A percentile compares a stretch with the other conserved stretches of the same genome.
phyloP scores from a whole-genome alignment of 2,329 filamentous ascomycete genomes.

The Ophiostoma himal-ulmi region DNA sequence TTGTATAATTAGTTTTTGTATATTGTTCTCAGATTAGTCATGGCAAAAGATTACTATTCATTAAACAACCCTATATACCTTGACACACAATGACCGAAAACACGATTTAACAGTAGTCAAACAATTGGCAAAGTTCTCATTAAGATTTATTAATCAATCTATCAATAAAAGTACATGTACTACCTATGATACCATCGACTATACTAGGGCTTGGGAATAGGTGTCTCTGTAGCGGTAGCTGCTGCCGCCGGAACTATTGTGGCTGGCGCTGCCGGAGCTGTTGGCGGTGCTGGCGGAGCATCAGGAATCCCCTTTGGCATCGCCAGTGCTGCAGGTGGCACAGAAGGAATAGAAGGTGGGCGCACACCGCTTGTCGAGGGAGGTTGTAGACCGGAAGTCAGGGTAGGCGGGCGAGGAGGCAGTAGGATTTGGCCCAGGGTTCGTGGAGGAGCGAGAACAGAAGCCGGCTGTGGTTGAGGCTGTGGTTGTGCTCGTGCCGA shows the following conservation, averaged over 20 bases:
- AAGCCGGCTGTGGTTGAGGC: not conserved
- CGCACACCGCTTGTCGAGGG: not conserved
- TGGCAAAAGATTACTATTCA: not conserved
- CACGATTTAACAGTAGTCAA: too few relatives aligned
- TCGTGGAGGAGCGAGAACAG: not conserved
- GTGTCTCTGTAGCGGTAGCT: not conserved
- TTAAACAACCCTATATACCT: not conserved
- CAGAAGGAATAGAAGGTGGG: not conserved
- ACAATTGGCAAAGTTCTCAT: not conserved
- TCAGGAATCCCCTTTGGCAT: not conserved
- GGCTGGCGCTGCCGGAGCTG: not conserved
- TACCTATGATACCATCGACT: not conserved
- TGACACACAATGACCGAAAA: too few relatives aligned
- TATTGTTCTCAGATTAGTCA: not conserved
- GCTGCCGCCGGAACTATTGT: not conserved
- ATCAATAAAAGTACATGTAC: not conserved
- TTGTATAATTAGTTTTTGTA: not conserved
- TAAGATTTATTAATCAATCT: not conserved
- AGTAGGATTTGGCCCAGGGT: not conserved
- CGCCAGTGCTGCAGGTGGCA: not conserved
- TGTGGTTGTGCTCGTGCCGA: not conserved
- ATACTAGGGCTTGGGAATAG: not conserved
- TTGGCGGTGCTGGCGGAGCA: not conserved
- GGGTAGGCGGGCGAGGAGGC: not conserved
- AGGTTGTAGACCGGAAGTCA: not conserved